Evolutionary conservation across 2,329 filamentous ascomycete species (phyloP), one percentile per base, ranked within the genome.

Genomic region (Pestalotiopsis sp.): DNA sequence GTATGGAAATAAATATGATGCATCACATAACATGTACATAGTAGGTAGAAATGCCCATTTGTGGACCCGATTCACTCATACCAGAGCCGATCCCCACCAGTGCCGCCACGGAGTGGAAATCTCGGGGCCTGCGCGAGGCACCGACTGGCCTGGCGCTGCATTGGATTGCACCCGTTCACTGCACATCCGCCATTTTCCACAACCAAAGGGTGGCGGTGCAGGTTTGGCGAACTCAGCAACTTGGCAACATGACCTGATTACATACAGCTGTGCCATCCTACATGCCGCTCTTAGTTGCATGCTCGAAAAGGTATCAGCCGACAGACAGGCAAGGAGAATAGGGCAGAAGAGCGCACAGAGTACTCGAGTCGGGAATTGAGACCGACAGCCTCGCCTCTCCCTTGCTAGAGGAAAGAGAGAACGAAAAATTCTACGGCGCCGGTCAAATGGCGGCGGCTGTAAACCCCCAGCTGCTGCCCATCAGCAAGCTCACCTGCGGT

Each of bases 401-500:
- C 14, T 10, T 17, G n/a, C 44, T 4, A 22, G 17, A 52, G 6
- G 17, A 52, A 52, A 20, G 17, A 52, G 44, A 52, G 44, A 52
- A n/a, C 2, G 30, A 35, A 35, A 35, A 9, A 30, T 10, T 35
- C 7, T 35, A 5, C 30, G 56, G 26, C 56, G 20, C 24, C 22
- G 2, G 14, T 26, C 63, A 56, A 35, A 35, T 57, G 63, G 48
- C 63, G 13, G 63, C 48, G 9, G 52, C 48, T 20, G 40, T 24
- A 2, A 52, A 52, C 17, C 26, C 26, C 24, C 58, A 61, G 30
- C 58, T 39, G 17, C 26, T 61, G 58, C 67, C 65, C 24, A 56
- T 66, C 3, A 67, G 65, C 65, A 66, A 61, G 62, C 40, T 69
- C 44, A 69, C 67, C 5, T 75, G 73, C 63, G 71, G 72, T 38